A percentile compares a stretch with the other conserved stretches of the same genome.
Conservation (phyloP, 108 stramenopile species). For the Pseudonitzschia delicatissima region DNA sequence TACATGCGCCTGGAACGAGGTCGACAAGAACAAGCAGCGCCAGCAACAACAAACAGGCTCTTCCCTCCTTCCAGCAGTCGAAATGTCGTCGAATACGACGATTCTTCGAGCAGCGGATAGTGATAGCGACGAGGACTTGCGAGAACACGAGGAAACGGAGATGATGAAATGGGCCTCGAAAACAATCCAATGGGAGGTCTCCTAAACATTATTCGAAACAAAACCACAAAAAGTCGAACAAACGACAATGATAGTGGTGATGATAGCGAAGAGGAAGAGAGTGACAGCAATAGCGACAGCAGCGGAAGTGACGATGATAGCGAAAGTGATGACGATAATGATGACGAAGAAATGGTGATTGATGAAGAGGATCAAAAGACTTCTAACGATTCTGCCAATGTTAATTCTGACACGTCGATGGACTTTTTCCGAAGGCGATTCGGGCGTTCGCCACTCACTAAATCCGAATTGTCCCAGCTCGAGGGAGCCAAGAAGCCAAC, state of each 20-base stretch:
- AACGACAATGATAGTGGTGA: constrained; percentile 20
- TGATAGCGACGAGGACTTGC: not conserved
- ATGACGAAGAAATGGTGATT: constrained; percentile 21
- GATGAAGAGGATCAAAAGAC: constrained; percentile 10
- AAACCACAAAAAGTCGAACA: not conserved
- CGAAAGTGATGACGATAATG: constrained; percentile 18
- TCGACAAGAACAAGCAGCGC: not conserved
- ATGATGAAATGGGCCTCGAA: not conserved
- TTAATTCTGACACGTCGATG: not conserved
- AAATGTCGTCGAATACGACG: not conserved
- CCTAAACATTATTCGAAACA: constrained; percentile 13
- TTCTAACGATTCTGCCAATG: constrained; percentile 5
- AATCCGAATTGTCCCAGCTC: constrained; percentile 7
- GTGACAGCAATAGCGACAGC: constrained; percentile 10
- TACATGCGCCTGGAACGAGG: not conserved
- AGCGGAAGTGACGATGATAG: constrained; percentile 22
- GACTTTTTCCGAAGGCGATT: constrained; percentile 35
- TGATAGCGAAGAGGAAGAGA: constrained; percentile 27
- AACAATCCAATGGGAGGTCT: constrained; percentile 13
- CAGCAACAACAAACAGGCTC: constrained; percentile 7
- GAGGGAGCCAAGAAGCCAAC: not conserved
- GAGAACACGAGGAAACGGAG: not conserved
- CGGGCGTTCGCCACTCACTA: constrained; percentile 21
- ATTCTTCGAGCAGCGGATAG: constrained; percentile 3
- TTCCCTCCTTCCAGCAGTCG: not conserved